These are phyloP conservation scores for Apostasia shenzhenica DNA, from an alignment of 106 monocot species.

Conservation along the genomic window DNA sequence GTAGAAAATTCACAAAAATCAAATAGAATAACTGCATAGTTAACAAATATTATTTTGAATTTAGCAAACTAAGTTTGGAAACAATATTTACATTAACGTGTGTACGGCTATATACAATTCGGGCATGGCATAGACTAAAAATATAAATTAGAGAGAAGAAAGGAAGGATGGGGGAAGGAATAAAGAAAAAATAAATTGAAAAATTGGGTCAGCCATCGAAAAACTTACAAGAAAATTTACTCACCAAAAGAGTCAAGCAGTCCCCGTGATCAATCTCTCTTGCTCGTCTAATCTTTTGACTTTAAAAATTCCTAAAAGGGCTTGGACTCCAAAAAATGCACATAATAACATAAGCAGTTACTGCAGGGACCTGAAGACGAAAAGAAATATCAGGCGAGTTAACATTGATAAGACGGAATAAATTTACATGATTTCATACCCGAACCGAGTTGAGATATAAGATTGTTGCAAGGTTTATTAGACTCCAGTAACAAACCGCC, in stretches of 20 bases:
- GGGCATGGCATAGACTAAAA: neutral
- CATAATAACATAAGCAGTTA: constrained; percentile 50
- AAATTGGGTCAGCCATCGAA: neutral
- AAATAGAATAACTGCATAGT: too few relatives aligned
- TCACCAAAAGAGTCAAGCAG: constrained; percentile 37
- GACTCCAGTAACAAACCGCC: constrained; percentile 74
- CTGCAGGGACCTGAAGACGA: constrained; percentile 56
- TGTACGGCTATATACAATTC: too few relatives aligned
- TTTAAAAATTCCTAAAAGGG: constrained; percentile 74
- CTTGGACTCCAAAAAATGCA: constrained; percentile 77
- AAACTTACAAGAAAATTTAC: too few relatives aligned
- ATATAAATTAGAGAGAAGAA: too few relatives aligned
- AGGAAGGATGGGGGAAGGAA: neutral
- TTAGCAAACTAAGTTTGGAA: too few relatives aligned
- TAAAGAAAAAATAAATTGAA: neutral
- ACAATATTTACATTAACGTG: too few relatives aligned
- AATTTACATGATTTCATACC: constrained; percentile 31
- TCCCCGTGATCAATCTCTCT: constrained; percentile 88
- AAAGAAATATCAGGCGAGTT: neutral
- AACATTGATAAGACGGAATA: neutral
- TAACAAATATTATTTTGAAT: too few relatives aligned
- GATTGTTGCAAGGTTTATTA: constrained; percentile 88
- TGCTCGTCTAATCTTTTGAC: constrained; percentile 75
- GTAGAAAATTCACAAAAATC: too few relatives aligned
- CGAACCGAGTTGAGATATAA: constrained; percentile 75